A percentile compares a stretch with the other conserved stretches of the same genome.
Conservation (phyloP, 1,139 yeast genomes). For the Lodderomyces parapsilosis region DNA sequence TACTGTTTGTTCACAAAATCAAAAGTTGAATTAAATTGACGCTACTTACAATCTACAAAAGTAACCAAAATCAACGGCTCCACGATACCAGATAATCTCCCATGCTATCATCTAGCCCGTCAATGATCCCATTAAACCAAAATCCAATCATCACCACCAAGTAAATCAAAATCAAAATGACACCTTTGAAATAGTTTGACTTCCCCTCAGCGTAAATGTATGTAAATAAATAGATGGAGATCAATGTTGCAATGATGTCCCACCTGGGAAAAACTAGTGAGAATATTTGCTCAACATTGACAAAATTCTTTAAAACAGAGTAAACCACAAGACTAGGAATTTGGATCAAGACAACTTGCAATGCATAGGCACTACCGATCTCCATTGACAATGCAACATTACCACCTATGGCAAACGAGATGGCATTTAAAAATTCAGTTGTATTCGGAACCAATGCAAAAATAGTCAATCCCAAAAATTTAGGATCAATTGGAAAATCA, state of each 20-base stretch:
- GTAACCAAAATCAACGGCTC: background rate
- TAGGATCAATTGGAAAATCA: conserved; percentile 78
- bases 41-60: no score
- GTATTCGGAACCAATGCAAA: conserved; percentile 97
- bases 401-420: conserved; percentile 93
- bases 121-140: conserved; percentile 57
- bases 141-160: conserved; percentile 79
- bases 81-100: background rate
- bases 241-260: conserved; percentile 86
- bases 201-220: conserved; percentile 97
- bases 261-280: conserved; percentile 90
- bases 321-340: conserved; percentile 87
- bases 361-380: conserved; percentile 95
- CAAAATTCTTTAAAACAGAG: conserved; percentile 51
- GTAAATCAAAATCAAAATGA: conserved; percentile 79
- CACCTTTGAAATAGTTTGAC: conserved; percentile 93
- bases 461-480: conserved; percentile 87
- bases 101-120: conserved; percentile 34
- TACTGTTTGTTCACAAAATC: no score
- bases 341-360: conserved; percentile 93
- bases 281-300: conserved; percentile 54
- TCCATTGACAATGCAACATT: conserved; percentile 96
- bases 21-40: no score
- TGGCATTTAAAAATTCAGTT: conserved; percentile 94
- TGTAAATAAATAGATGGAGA: conserved; percentile 85